Percentiles rank a stretch among this genome's conserved stretches.
phyloP scores from a whole-genome alignment of 2,329 filamentous ascomycete species.

The Thelonectria rubi region DNA sequence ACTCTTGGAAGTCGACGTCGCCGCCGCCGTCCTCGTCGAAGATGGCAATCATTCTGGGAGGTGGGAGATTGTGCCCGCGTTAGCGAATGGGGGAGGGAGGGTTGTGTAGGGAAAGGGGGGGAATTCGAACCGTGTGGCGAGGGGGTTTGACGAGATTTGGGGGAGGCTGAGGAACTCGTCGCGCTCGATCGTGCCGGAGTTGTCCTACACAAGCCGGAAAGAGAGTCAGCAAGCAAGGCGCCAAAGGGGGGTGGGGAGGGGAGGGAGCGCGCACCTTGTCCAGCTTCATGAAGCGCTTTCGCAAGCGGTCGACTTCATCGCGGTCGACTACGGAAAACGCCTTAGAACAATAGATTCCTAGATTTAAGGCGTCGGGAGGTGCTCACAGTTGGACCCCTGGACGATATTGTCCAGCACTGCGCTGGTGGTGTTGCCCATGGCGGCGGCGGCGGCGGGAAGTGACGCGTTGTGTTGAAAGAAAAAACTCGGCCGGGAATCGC shows the following conservation, averaged over 20 bases:
- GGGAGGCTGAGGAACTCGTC: slow-evolving; percentile 97
- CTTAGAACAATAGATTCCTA: background rate
- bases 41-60: slow-evolving; percentile 93
- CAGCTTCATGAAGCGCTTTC: slow-evolving; percentile 99
- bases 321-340: slow-evolving; percentile 75
- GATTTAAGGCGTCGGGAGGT: slow-evolving; percentile 21
- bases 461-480: no score
- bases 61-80: slow-evolving; percentile 18
- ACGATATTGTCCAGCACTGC: slow-evolving; percentile 93
- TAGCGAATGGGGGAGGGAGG: slow-evolving; percentile 12
- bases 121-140: slow-evolving; percentile 81
- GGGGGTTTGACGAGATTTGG: slow-evolving; percentile 96
- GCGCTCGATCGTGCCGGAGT: slow-evolving; percentile 97
- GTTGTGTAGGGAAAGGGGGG: background rate
- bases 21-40: slow-evolving; percentile 99
- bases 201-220: slow-evolving; percentile 70
- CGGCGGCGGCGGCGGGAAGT: slow-evolving; percentile 16
- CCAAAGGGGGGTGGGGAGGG: slow-evolving; percentile 7
- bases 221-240: slow-evolving; percentile 22
- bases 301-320: slow-evolving; percentile 93
- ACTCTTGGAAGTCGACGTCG: slow-evolving; percentile 98
- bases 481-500: no score
- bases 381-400: slow-evolving; percentile 90
- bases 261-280: slow-evolving; percentile 76
- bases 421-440: slow-evolving; percentile 75